phyloP scores from a whole-genome alignment of 805 yeast species.

The Sugiyamaella marilandica region DNA sequence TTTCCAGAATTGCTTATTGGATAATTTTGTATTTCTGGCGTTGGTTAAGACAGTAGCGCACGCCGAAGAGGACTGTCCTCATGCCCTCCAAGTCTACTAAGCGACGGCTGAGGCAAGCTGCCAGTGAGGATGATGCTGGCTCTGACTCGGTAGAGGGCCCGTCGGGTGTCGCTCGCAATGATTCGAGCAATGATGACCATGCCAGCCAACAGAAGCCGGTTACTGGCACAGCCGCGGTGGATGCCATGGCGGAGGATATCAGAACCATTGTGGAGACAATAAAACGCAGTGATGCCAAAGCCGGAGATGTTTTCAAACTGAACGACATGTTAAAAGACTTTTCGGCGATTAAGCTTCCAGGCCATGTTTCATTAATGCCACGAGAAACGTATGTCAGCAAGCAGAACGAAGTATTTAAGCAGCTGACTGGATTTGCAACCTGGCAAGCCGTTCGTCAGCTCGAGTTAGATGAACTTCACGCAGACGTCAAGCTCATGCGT shows the following conservation, averaged over 20 bases:
- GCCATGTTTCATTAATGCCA: constrained; percentile 12
- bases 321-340: too few relatives aligned
- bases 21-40: too few relatives aligned
- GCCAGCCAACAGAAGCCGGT: too few relatives aligned
- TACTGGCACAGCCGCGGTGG: too few relatives aligned
- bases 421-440: constrained; percentile 21
- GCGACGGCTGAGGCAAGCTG: constrained; percentile 5
- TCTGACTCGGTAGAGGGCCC: neutral
- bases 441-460: constrained; percentile 8
- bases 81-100: constrained; percentile 16
- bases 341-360: neutral
- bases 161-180: neutral
- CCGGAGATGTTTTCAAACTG: too few relatives aligned
- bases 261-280: too few relatives aligned
- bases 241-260: too few relatives aligned
- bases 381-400: constrained; percentile 24
- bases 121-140: constrained; percentile 1
- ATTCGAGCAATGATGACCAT: too few relatives aligned
- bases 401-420: constrained; percentile 26
- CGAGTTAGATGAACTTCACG: constrained; percentile 1
- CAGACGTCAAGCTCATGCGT: constrained; percentile 16
- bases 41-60: too few relatives aligned
- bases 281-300: too few relatives aligned
- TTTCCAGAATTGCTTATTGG: too few relatives aligned
- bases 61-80: too few relatives aligned